These are phyloP conservation scores for Podaxis sp. DNA, from an alignment of 768 basidiomycete species.

Conservation along the genomic window DNA sequence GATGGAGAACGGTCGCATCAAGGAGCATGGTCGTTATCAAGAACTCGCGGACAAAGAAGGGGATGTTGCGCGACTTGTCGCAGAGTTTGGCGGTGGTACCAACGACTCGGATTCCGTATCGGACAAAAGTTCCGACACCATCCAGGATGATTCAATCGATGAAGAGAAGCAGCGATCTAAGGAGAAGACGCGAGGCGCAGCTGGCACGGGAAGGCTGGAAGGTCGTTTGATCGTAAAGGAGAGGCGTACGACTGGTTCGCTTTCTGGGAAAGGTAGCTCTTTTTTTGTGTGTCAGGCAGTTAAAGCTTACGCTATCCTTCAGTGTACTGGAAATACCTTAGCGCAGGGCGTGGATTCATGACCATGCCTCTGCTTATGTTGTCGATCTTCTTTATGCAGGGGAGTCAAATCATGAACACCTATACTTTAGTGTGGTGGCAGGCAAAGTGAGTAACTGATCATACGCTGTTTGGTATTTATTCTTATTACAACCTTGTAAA, in stretches of 20 bases:
- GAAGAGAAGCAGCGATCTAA: conserved; percentile 12
- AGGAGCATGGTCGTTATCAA: conserved; percentile 65
- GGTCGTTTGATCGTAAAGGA: conserved; percentile 68
- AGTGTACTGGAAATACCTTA: conserved; percentile 63
- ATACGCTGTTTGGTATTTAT: neutral
- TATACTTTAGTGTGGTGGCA: conserved; percentile 78
- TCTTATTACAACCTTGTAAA: conserved; percentile 17
- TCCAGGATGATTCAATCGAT: conserved; percentile 8
- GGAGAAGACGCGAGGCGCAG: conserved; percentile 15
- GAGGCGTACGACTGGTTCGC: conserved; percentile 62
- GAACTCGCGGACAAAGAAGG: conserved; percentile 48
- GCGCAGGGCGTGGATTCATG: conserved; percentile 49
- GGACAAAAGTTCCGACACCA: conserved; percentile 5
- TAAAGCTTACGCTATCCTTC: neutral
- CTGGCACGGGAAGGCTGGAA: conserved; percentile 61
- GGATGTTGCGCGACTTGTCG: conserved; percentile 54
- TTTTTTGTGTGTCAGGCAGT: neutral
- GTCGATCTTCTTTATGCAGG: conserved; percentile 57
- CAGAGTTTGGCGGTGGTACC: conserved; percentile 54
- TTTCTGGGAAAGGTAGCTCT: conserved; percentile 43
- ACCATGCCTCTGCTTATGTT: conserved; percentile 51
- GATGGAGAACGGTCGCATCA: conserved; percentile 66
- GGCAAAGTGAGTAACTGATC: conserved; percentile 39
- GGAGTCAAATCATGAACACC: conserved; percentile 55
- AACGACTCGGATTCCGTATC: conserved; percentile 31